Percentiles rank a stretch among this genome's conserved stretches.
These are phyloP conservation scores for Hypholoma fasciculare DNA, from an alignment of 768 basidiomycete genomes.

Conservation along the genomic window DNA sequence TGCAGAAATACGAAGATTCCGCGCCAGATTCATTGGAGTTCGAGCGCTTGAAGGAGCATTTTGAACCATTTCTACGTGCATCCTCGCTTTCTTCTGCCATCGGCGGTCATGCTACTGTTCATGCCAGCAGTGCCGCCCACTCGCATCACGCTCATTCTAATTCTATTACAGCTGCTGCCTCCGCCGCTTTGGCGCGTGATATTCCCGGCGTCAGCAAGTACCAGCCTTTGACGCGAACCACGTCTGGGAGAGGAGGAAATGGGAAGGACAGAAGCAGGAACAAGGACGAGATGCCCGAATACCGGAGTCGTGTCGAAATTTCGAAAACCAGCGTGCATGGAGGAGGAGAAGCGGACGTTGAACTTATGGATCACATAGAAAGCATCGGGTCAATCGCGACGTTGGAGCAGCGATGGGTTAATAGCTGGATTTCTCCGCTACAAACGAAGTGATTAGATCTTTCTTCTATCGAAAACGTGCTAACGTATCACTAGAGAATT, in stretches of 20 bases:
- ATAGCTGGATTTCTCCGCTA: conserved; percentile 73
- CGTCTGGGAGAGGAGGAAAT: conserved; percentile 42
- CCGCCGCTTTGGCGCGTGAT: conserved; percentile 86
- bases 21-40: conserved; percentile 86
- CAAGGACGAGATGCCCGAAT: conserved; percentile 78
- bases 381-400: conserved; percentile 61
- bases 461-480: conserved; percentile 3
- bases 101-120: conserved; percentile 41
- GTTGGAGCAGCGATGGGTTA: conserved; percentile 79
- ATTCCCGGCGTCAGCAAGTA: conserved; percentile 82
- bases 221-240: conserved; percentile 56
- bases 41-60: conserved; percentile 94
- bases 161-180: conserved; percentile 87
- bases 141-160: conserved; percentile 77
- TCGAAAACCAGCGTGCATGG: conserved; percentile 52
- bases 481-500: conserved; percentile 58
- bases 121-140: conserved; percentile 50
- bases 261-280: conserved; percentile 65
- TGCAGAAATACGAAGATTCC: conserved; percentile 88
- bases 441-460: conserved; percentile 55
- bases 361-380: conserved; percentile 67
- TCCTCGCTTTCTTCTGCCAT: conserved; percentile 70
- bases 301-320: conserved; percentile 70
- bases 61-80: conserved; percentile 92
- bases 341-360: conserved; percentile 70